These are phyloP conservation scores for Hondaea fermentalgiana DNA, from an alignment of 108 stramenopile species.

Conservation along the genomic window DNA sequence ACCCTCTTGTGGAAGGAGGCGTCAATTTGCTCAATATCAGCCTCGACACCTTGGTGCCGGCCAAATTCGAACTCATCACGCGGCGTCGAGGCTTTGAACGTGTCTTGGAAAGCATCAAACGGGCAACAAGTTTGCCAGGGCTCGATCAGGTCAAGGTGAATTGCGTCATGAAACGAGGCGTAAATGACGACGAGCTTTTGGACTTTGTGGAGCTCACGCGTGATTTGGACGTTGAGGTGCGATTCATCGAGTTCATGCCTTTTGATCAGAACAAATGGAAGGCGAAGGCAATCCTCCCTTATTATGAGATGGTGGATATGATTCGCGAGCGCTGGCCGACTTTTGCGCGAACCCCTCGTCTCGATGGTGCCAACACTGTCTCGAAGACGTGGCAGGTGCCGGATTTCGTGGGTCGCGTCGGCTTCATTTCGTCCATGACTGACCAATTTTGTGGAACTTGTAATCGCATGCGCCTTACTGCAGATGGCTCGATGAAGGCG, in stretches of 20 bases:
- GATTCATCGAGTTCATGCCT: conserved; percentile 99
- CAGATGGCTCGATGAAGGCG: conserved; percentile 90
- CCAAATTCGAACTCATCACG: conserved; percentile 73
- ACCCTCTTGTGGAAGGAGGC: conserved; percentile 69
- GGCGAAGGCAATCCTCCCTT: conserved; percentile 60
- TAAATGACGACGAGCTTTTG: conserved; percentile 75
- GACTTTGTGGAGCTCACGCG: conserved; percentile 72
- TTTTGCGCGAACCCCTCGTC: neutral
- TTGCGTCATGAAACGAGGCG: conserved; percentile 79
- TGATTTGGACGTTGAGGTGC: conserved; percentile 63
- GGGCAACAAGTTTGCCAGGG: conserved; percentile 33
- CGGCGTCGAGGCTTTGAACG: conserved; percentile 64
- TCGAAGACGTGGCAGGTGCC: conserved; percentile 84
- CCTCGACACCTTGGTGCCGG: conserved; percentile 76
- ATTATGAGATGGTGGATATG: conserved; percentile 65
- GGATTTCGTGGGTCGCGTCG: conserved; percentile 55
- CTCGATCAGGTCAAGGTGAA: conserved; percentile 75
- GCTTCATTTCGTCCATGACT: conserved; percentile 97
- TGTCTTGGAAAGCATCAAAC: conserved; percentile 63
- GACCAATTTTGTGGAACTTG: conserved; percentile 92
- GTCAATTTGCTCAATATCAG: conserved; percentile 82
- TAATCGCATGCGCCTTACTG: conserved; percentile 91
- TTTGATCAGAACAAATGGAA: conserved; percentile 90
- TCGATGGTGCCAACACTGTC: conserved; percentile 83
- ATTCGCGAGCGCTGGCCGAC: conserved; percentile 9